These are phyloP conservation scores for Penicillium malachiteum DNA, from an alignment of 495 filamentous ascomycete species.

Conservation along the genomic window DNA sequence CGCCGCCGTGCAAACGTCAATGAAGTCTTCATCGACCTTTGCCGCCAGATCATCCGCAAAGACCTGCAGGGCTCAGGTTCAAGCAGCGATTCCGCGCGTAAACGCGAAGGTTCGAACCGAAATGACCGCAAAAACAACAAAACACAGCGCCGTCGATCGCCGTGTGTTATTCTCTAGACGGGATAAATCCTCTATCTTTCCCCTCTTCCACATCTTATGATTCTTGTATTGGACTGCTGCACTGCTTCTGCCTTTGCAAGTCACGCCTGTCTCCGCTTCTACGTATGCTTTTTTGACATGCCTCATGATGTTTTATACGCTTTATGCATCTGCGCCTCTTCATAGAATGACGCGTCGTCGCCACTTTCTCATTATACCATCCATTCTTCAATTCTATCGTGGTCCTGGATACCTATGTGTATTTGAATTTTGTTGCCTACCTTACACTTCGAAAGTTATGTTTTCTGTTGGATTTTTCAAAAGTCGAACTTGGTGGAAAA, in stretches of 20 bases:
- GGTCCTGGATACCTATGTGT: not conserved
- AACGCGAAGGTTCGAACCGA: conserved; percentile 36
- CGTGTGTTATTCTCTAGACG: conserved; percentile 46
- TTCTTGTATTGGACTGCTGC: conserved; percentile 1
- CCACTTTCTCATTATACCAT: conserved; percentile 23
- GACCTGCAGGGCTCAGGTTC: conserved; percentile 53
- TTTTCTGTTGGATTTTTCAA: not conserved
- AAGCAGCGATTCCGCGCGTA: conserved; percentile 40
- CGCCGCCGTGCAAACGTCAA: conserved; percentile 86
- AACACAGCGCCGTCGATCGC: conserved; percentile 31
- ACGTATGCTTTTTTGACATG: conserved; percentile 23
- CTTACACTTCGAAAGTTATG: conserved; percentile 6
- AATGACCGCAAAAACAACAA: conserved; percentile 33
- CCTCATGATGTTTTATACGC: conserved; percentile 23
- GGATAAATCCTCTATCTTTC: not conserved
- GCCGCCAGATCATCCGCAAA: conserved; percentile 83
- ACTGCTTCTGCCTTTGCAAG: conserved; percentile 3
- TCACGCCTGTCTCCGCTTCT: conserved; percentile 19
- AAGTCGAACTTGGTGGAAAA: conserved; percentile 11
- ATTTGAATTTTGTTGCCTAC: not conserved
- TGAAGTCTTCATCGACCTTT: conserved; percentile 92
- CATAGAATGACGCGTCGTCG: conserved; percentile 26
- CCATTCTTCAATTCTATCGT: conserved; percentile 4
- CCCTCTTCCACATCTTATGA: not conserved
- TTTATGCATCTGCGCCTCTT: conserved; percentile 22